phyloP scores from a whole-genome alignment of 2,329 filamentous ascomycete genomes.

The Aureobasidium melanogenum region DNA sequence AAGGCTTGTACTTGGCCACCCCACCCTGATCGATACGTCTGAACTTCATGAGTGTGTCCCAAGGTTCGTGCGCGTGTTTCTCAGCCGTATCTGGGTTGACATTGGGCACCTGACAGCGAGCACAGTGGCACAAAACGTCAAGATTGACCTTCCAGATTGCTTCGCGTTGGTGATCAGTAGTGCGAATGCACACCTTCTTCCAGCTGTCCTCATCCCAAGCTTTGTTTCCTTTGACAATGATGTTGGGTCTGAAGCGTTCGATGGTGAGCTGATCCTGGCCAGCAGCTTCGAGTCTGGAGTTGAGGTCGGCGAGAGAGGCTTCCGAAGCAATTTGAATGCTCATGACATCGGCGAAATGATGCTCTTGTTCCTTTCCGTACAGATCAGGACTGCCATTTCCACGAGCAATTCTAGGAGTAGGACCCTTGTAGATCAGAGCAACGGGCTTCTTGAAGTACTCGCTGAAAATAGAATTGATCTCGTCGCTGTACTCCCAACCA shows the following conservation, averaged over 20 bases:
- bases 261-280: slow-evolving; percentile 45
- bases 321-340: slow-evolving; percentile 48
- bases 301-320: slow-evolving; percentile 50
- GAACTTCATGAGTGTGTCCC: slow-evolving; percentile 54
- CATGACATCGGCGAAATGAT: slow-evolving; percentile 53
- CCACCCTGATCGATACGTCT: slow-evolving; percentile 51
- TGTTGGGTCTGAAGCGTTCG: slow-evolving; percentile 56
- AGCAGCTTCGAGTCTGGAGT: slow-evolving; percentile 37
- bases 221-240: slow-evolving; percentile 46
- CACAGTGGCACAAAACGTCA: slow-evolving; percentile 51
- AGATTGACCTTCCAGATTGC: slow-evolving; percentile 35
- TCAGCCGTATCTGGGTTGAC: slow-evolving; percentile 54
- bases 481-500: slow-evolving; percentile 43
- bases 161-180: slow-evolving; percentile 23
- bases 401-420: slow-evolving; percentile 44
- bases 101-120: slow-evolving; percentile 55
- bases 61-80: slow-evolving; percentile 51
- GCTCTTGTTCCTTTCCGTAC: slow-evolving; percentile 38
- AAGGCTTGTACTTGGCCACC: slow-evolving; percentile 53
- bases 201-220: slow-evolving; percentile 57
- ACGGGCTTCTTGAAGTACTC: slow-evolving; percentile 49
- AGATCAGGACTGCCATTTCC: slow-evolving; percentile 47
- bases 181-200: slow-evolving; percentile 47
- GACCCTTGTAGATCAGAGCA: slow-evolving; percentile 53
- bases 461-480: slow-evolving; percentile 46